phyloP scores from a whole-genome alignment of 352 stramenopile species.

The Globisporangium nodosum region DNA sequence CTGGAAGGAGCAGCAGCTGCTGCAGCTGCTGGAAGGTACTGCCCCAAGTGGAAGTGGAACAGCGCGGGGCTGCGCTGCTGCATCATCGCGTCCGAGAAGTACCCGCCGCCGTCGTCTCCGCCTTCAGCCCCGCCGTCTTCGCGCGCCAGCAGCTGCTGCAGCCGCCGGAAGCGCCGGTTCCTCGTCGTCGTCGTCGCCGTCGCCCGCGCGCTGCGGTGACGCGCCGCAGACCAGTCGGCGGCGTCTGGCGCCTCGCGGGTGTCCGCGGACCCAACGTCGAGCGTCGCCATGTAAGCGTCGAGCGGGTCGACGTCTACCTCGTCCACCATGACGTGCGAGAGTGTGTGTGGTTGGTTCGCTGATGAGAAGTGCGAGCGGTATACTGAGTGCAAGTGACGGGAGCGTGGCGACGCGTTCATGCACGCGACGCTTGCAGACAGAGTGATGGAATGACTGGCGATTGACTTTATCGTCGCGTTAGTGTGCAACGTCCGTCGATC shows the following conservation, averaged over 20 bases:
- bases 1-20: not conserved
- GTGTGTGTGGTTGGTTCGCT: not conserved
- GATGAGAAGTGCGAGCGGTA: not conserved
- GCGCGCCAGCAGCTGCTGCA: constrained; percentile 55
- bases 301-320: constrained; percentile 48
- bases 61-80: constrained; percentile 71
- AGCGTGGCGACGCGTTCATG: too few relatives aligned
- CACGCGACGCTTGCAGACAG: too few relatives aligned
- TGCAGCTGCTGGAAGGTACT: constrained; percentile 34
- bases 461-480: too few relatives aligned
- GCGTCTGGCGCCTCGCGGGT: too few relatives aligned
- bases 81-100: constrained; percentile 82
- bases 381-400: not conserved
- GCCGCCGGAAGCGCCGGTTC: constrained; percentile 65
- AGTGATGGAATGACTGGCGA: too few relatives aligned
- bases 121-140: constrained; percentile 1
- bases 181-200: not conserved
- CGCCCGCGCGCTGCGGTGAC: too few relatives aligned
- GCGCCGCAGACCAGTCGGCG: constrained; percentile 2
- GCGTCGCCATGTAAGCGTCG: constrained; percentile 75
- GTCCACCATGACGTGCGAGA: not conserved
- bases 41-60: constrained; percentile 81
- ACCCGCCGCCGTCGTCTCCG: constrained; percentile 26
- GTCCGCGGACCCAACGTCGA: constrained; percentile 18
- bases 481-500: too few relatives aligned